Evolutionary conservation across 1,284 basidiomycete species (phyloP), one percentile per base, ranked within the genome.

Genomic region (Cryptococcus floricola): DNA sequence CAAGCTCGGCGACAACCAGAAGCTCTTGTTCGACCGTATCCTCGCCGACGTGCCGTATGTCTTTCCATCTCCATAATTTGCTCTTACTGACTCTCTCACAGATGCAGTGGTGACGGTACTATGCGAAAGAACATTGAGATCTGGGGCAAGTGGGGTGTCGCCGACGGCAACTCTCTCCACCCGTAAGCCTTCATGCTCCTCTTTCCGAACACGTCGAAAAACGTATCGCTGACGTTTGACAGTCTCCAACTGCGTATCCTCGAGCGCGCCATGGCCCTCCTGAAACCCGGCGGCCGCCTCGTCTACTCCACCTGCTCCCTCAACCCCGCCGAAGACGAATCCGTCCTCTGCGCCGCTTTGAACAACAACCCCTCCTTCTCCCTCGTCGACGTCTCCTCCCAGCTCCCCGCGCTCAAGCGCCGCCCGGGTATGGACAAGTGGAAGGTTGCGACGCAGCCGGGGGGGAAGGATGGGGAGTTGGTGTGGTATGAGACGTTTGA

Each of bases 291-390:
- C 19, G 95, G 95, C 12, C 85, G 91, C 39, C 87, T 98, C 57
- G 94, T 98, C 27, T 98, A 98, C 77, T 98, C 95, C 4, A 99
- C 95, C 0, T 98, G 96, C 74, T 98, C 94, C 1, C 81, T 98
- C 67, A 98, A 98, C 76, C 96, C 95, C 1, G 83, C 94, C 31
- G 96, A 98, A 78, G 98, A 99, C 74, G 96, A 99, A 77, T 91
- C 96, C 8, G 95, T 98, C 57, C 82, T 98, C 34, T 88, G 91
- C 1, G 87, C 89, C 37, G 93, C 89, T 0, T 79, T 97, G 31
- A 84, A 84, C 60, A 78, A 81, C 4, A 84, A 86, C 62, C 81
- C 85, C 28, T 88, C 87, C 16, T 92, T 93, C 69, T 82, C 85
- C 52, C 81, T 98, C 23, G 81, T 95, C 23, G 90, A 97, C 69